Evolutionary conservation across 73 alveolate species (phyloP), one percentile per base, ranked within the genome.

Genomic region (Breviolum minutum): DNA sequence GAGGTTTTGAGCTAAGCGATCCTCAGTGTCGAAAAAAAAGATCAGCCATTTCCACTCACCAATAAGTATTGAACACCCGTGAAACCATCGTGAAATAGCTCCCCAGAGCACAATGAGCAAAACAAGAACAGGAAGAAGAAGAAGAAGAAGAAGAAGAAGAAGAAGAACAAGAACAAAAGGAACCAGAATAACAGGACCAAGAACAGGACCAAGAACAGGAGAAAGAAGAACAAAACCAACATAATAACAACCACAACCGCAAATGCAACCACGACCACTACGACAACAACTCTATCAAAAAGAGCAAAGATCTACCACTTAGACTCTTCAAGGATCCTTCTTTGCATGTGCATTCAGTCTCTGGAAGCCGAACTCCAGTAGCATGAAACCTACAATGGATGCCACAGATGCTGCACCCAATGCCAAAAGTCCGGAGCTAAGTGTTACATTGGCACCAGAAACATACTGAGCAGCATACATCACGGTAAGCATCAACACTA

Each of bases 401-500:
- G 90, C 79, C 64, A 74, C 87, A 20, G 98, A 92, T 13, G 90
- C 98, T 16, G 98, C 98, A 13, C 98, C 98, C 66, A 92, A 13
- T 8, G 98, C 98, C 69, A 92, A 69, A 16, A 92, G 68, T 17
- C 90, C 98, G 6, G 98, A 92, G 90, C 98, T 92, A 26, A 92
- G 63, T 7, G 98, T 76, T 26, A 92, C 98, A 61, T 92, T 80
- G 66, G 98, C 98, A 60, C 98, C 98, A 7, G 98, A 92, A 14
- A 92, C 98, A 29, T 92, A 92, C 90, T 92, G 98, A 20, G 98
- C 98, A n/a, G 90, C 82, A 68, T 92, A 92, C 98, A 92, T 92
- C 69, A 92, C 22, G 12, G 89, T 80, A 13, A 92, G 98, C 98
- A 92, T 92, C 40, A 92, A 64, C 12, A 92, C 98, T 54, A 92